Evolutionary conservation across 139 green algal species (phyloP), one percentile per base, ranked within the genome.

Genomic region (Coccomyxa sp.): DNA sequence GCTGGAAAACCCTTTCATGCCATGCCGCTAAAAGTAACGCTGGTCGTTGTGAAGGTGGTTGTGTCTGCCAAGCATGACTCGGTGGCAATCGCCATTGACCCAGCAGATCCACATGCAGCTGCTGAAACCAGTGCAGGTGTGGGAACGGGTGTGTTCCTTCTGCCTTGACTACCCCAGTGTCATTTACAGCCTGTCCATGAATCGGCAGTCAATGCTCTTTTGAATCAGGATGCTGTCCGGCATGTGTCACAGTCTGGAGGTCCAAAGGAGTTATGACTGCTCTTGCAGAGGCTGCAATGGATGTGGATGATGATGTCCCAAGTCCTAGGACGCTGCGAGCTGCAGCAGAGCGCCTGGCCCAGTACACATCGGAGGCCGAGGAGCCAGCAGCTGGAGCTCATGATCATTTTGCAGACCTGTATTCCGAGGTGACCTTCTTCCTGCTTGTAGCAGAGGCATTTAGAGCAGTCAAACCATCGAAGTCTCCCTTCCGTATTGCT

Each of bases 301-400:
- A 23, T 51, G 60, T 79, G 74, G 88, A 89, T 51, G 88, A 89
- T 63, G 86, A 87, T 32, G 90, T 92, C 66, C 80, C 93, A 15
- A 92, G 92, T 84, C 90, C 92, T 0, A 88, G 91, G 78, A 94
- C 91, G 13, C 84, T 95, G 77, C 79, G 80, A 68, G 81, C 88
- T 58, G 92, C 91, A 27, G 92, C 84, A 23, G 91, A 90, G 3
- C 84, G 89, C 17, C 87, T 95, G 84, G 91, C 89, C 13, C 85
- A 92, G 21, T 90, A 86, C 81, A 95, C 91, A 3, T 89, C 81
- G 18, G 85, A 90, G 0, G 63, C 90, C 74, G 67, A 30, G 0
- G 83, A 71, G 18, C 18, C 63, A 21, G 4, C 18, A 25, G 18
- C 63, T 71, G 21, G 18, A 21, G 21, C 63, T 21, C 81, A 66